These are phyloP conservation scores for Pelagophyceae sp. DNA, from an alignment of 352 stramenopile genomes.

Conservation along the genomic window DNA sequence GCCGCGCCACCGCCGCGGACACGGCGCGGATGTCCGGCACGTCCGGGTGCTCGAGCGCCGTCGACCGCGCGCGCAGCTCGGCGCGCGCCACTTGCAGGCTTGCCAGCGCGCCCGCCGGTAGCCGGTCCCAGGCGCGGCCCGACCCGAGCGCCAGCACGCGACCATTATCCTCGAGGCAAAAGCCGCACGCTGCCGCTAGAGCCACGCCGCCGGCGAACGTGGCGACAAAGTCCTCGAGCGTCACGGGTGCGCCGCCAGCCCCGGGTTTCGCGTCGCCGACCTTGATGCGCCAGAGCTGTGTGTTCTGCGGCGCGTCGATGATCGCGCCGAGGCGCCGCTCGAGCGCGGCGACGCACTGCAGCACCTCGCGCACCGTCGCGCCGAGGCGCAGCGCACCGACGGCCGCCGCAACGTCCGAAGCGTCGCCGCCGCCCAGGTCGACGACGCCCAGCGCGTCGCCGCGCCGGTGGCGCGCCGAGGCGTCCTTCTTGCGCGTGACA, in stretches of 20 bases:
- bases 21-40: slow-evolving; percentile 22
- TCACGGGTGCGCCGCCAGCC: background rate
- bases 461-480: background rate
- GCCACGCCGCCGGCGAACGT: slow-evolving; percentile 5
- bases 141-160: slow-evolving; percentile 12
- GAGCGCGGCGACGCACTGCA: background rate
- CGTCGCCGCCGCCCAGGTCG: slow-evolving; percentile 4
- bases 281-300: slow-evolving; percentile 18
- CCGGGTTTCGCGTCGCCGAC: background rate
- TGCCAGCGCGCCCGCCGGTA: slow-evolving; percentile 11
- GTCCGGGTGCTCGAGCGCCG: slow-evolving; percentile 18
- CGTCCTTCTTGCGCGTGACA: background rate
- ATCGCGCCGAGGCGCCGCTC: slow-evolving; percentile 1
- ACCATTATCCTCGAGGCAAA: slow-evolving; percentile 23
- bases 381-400: slow-evolving; percentile 16
- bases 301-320: slow-evolving; percentile 9
- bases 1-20: slow-evolving; percentile 10
- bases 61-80: background rate
- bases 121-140: background rate
- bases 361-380: background rate
- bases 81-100: background rate
- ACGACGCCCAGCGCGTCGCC: background rate
- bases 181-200: slow-evolving; percentile 19
- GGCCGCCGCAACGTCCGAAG: slow-evolving; percentile 10
- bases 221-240: slow-evolving; percentile 15